phyloP scores from a whole-genome alignment of 179 eudicot species.

The Spergularia azorica region DNA sequence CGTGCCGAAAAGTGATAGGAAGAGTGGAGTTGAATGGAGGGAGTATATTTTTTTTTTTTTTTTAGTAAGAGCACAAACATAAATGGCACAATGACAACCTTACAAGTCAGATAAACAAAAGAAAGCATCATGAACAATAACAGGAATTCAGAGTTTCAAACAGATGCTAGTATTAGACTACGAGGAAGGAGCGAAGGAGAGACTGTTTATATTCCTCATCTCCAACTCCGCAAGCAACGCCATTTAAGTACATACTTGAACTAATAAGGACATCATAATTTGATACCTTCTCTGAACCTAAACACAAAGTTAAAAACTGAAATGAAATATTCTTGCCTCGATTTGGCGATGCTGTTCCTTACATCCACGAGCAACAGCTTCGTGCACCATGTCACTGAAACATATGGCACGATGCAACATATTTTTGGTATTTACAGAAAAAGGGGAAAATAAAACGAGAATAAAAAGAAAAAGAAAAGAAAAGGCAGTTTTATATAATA shows the following conservation, averaged over 20 bases:
- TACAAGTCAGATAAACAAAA: constrained; percentile 3
- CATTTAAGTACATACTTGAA: not conserved
- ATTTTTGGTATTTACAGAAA: constrained; percentile 3
- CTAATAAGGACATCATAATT: not conserved
- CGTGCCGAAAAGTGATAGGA: too few species aligned
- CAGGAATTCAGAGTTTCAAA: not conserved
- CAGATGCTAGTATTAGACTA: constrained; percentile 2
- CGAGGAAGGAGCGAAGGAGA: not conserved
- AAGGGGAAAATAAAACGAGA: not conserved
- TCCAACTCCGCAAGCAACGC: not conserved
- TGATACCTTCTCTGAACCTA: constrained; percentile 6
- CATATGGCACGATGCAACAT: constrained; percentile 18
- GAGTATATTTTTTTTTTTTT: too few species aligned
- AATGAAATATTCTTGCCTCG: constrained; percentile 55
- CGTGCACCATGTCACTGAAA: constrained; percentile 80
- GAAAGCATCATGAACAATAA: not conserved
- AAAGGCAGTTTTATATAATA: constrained; percentile 25
- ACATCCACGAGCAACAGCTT: constrained; percentile 81
- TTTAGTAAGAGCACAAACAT: not conserved
- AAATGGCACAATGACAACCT: not conserved
- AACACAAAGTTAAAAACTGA: constrained; percentile 8
- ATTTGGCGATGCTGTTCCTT: constrained; percentile 93
- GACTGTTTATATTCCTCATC: not conserved
- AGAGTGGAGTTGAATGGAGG: too few species aligned
- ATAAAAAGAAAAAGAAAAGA: not conserved